These are phyloP conservation scores for Torulaspora globosa DNA, from an alignment of 1,139 yeast species.

Conservation along the genomic window DNA sequence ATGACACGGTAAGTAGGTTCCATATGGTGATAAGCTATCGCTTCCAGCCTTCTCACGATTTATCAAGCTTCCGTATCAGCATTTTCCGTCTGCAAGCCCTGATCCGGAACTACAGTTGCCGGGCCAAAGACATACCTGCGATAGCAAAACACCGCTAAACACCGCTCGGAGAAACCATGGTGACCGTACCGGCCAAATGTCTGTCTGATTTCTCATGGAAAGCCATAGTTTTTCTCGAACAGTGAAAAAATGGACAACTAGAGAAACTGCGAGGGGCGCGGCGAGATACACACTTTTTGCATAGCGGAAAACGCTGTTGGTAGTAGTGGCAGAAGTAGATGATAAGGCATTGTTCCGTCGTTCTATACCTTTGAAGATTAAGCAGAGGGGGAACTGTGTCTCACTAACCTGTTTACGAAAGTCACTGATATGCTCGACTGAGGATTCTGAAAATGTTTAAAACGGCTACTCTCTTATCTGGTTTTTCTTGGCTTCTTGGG, in stretches of 20 bases:
- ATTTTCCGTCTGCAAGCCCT: too few species aligned
- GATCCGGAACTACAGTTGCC: too few species aligned
- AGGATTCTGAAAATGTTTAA: neutral
- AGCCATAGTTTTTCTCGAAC: neutral
- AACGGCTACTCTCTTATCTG: neutral
- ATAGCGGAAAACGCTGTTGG: too few species aligned
- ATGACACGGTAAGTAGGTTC: too few species aligned
- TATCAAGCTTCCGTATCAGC: too few species aligned
- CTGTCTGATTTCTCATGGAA: neutral
- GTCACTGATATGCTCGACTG: neutral
- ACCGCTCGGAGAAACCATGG: neutral
- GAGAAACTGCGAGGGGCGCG: neutral
- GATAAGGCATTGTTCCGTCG: neutral
- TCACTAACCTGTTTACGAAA: neutral
- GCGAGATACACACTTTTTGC: neutral
- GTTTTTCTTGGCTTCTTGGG: neutral
- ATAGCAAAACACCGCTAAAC: too few species aligned
- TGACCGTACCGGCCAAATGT: neutral
- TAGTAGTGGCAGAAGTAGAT: neutral
- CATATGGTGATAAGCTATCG: too few species aligned
- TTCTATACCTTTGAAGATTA: too few species aligned
- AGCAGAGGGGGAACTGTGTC: neutral
- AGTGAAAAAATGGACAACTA: neutral
- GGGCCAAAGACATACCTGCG: too few species aligned
- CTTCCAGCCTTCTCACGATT: too few species aligned